Evolutionary conservation across 73 alveolate species (phyloP).

Genomic region (Paramecium pentaurelia): DNA sequence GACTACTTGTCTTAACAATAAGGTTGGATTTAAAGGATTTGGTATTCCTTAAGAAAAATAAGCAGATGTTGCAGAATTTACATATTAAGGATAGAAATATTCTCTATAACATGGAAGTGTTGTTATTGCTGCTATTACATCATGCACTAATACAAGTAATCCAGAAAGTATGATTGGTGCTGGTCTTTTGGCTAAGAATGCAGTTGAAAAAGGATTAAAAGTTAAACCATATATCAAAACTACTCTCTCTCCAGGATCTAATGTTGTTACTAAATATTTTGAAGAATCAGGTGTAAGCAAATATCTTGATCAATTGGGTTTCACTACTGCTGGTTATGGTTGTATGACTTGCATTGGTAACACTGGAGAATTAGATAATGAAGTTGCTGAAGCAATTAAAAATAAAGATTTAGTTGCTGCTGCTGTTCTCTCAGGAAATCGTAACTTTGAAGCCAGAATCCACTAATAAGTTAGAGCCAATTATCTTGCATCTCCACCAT

Average conservation of each 20-base stretch:
- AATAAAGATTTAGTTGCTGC: slow-evolving; percentile 80
- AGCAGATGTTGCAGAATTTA: slow-evolving; percentile 49
- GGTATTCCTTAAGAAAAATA: slow-evolving; percentile 44
- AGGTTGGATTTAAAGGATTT: slow-evolving; percentile 86
- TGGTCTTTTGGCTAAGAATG: slow-evolving; percentile 88
- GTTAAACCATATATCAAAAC: slow-evolving; percentile 84
- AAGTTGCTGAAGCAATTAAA: slow-evolving; percentile 74
- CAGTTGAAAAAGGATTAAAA: slow-evolving; percentile 79
- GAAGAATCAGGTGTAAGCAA: slow-evolving; percentile 71
- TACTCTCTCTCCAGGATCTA: slow-evolving; percentile 89
- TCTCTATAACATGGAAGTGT: slow-evolving; percentile 83
- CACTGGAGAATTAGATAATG: slow-evolving; percentile 80
- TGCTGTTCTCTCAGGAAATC: slow-evolving; percentile 87
- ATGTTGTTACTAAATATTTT: slow-evolving; percentile 80
- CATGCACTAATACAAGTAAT: slow-evolving; percentile 89
- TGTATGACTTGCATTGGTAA: slow-evolving; percentile 95
- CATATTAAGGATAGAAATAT: slow-evolving; percentile 74
- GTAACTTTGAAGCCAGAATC: slow-evolving; percentile 93
- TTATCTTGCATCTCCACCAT: slow-evolving; percentile 89
- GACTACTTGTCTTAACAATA: slow-evolving; percentile 64
- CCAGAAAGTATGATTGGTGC: slow-evolving; percentile 94
- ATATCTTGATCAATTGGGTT: slow-evolving; percentile 80
- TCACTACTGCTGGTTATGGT: slow-evolving; percentile 90
- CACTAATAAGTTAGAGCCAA: slow-evolving; percentile 87
- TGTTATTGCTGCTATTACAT: slow-evolving; percentile 91